A percentile compares a stretch with the other conserved stretches of the same genome.
phyloP scores from a whole-genome alignment of 257 asterid genomes.

The Nicotiana benthamiana region DNA sequence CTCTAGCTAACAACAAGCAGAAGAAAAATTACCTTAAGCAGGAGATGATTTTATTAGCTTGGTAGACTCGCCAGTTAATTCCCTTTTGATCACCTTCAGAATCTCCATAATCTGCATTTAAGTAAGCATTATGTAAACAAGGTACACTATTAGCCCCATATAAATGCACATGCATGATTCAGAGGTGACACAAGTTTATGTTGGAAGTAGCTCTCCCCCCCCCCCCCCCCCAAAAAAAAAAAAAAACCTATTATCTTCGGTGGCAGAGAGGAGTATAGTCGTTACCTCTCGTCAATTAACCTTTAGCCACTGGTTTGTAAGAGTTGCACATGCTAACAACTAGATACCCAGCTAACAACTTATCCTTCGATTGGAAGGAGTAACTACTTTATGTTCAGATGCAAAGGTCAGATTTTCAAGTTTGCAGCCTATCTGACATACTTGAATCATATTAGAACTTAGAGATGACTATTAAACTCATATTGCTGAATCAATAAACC shows the following conservation, averaged over 20 bases:
- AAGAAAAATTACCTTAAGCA: constrained; percentile 12
- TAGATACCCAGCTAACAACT: constrained; percentile 1
- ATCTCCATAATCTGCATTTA: constrained; percentile 60
- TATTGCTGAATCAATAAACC: background rate
- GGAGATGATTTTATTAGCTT: constrained; percentile 22
- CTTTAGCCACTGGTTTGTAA: background rate
- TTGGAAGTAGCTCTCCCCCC: background rate
- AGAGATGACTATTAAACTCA: background rate
- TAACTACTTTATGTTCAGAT: background rate
- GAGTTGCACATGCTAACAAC: background rate
- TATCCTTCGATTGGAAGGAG: background rate
- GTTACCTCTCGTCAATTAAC: background rate
- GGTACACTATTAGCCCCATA: background rate
- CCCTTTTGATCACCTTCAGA: constrained; percentile 73
- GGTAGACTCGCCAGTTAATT: constrained; percentile 66
- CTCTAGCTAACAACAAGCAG: background rate
- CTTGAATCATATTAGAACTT: background rate
- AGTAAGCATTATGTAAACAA: background rate
- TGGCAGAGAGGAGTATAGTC: background rate
- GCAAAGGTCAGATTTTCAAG: background rate
- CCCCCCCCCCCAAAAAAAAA: background rate
- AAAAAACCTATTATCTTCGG: background rate
- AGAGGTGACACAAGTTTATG: background rate
- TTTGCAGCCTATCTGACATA: background rate
- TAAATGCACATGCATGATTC: constrained; percentile 5